Evolutionary conservation across 1,139 yeast genomes (phyloP).

Genomic region (Sugiyamaella paludigena): DNA sequence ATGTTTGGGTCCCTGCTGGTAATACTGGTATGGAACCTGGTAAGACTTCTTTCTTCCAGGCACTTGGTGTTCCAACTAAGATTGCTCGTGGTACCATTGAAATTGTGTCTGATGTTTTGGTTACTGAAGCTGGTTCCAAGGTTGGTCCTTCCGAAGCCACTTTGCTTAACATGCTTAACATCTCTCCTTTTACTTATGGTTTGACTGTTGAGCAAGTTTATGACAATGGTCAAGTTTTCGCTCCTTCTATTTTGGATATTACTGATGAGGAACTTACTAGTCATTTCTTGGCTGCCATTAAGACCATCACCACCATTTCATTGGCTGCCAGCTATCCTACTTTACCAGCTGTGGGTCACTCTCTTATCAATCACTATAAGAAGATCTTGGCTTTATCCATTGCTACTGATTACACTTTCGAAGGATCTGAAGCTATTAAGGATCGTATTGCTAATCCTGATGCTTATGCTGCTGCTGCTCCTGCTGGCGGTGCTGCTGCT

Average conservation of each 20-base stretch:
- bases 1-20: constrained; percentile 97
- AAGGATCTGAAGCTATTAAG: constrained; percentile 98
- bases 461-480: constrained; percentile 98
- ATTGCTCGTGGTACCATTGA: constrained; percentile 99
- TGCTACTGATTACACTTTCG: constrained; percentile 98
- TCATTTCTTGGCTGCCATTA: constrained; percentile 91
- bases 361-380: constrained; percentile 98
- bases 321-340: constrained; percentile 99
- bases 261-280: constrained; percentile 93
- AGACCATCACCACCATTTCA: constrained; percentile 92
- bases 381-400: constrained; percentile 94
- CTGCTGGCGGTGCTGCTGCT: constrained; percentile 72
- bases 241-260: constrained; percentile 94
- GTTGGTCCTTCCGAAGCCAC: constrained; percentile 99
- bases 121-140: constrained; percentile 77
- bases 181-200: constrained; percentile 99
- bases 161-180: constrained; percentile 98
- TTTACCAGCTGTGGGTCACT: constrained; percentile 98
- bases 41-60: constrained; percentile 99
- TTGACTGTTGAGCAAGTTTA: constrained; percentile 93
- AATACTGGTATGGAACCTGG: constrained; percentile 99
- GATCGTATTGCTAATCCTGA: constrained; percentile 99
- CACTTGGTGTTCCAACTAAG: constrained; percentile 99
- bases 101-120: constrained; percentile 95
- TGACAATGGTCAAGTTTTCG: constrained; percentile 98